Conservation (phyloP, 2,329 filamentous ascomycete genomes). For the Trichoderma hamatum region DNA sequence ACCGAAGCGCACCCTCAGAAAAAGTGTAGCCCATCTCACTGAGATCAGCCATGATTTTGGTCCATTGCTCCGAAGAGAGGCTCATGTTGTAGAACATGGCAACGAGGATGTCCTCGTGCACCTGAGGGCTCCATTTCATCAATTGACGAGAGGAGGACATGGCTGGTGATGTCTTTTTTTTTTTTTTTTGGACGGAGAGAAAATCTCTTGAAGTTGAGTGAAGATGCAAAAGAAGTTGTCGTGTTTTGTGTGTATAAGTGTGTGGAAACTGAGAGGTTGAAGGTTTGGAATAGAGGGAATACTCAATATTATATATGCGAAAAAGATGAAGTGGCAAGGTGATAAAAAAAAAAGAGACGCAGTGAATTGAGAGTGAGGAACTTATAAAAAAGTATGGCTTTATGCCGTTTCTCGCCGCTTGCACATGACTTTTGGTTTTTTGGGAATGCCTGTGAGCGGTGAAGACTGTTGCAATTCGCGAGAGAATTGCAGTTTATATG, state of each 20-base stretch:
- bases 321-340: background rate
- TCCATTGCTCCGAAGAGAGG: constrained; percentile 39
- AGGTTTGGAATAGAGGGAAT: background rate
- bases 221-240: background rate
- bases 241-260: background rate
- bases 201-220: background rate
- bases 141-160: constrained; percentile 33
- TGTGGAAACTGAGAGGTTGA: background rate
- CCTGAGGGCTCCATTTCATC: constrained; percentile 47
- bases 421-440: background rate
- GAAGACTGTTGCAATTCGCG: background rate
- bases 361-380: background rate
- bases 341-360: background rate
- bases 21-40: constrained; percentile 45
- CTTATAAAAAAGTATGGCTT: background rate
- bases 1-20: constrained; percentile 47
- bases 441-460: background rate
- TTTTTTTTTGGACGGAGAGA: background rate
- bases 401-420: background rate
- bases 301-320: background rate
- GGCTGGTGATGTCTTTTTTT: background rate
- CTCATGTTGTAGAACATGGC: constrained; percentile 45
- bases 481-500: background rate
- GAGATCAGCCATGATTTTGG: constrained; percentile 45
- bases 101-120: constrained; percentile 50